Percentiles rank a stretch among this genome's conserved stretches.
These are phyloP conservation scores for Monosporozyma unispora DNA, from an alignment of 805 yeast genomes.

Conservation along the genomic window DNA sequence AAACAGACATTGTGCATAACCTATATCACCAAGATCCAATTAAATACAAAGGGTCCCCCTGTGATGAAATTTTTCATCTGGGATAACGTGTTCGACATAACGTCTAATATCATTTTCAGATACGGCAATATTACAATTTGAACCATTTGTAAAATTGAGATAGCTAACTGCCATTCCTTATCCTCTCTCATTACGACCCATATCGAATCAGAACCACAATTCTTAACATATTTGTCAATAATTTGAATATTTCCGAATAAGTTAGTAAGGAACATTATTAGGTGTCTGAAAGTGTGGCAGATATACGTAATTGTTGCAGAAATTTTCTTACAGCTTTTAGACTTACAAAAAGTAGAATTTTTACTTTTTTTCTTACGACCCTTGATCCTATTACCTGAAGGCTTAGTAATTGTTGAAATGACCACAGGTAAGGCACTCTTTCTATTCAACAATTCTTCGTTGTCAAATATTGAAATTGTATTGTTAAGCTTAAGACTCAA, in stretches of 20 bases:
- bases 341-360: not conserved
- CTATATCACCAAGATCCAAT: conserved; percentile 4
- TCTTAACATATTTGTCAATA: not conserved
- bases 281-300: not conserved
- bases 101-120: not conserved
- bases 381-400: not conserved
- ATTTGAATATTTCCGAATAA: not conserved
- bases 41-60: conserved; percentile 5
- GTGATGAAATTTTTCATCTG: conserved; percentile 2
- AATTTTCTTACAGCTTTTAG: not conserved
- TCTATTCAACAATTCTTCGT: too few species aligned
- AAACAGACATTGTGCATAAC: conserved; percentile 4
- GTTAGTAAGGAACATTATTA: not conserved
- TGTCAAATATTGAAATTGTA: too few species aligned
- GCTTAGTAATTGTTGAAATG: too few species aligned
- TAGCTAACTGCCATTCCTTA: conserved; percentile 6
- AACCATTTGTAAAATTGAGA: conserved; percentile 3
- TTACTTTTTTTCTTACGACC: not conserved
- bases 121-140: conserved; percentile 7
- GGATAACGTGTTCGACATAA: not conserved
- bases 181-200: conserved; percentile 4
- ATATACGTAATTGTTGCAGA: not conserved
- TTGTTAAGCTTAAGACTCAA: too few species aligned
- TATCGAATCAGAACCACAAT: conserved; percentile 3
- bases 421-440: too few species aligned